Conservation (phyloP, 164 flowering plant species). For the Akebia trifoliata region DNA sequence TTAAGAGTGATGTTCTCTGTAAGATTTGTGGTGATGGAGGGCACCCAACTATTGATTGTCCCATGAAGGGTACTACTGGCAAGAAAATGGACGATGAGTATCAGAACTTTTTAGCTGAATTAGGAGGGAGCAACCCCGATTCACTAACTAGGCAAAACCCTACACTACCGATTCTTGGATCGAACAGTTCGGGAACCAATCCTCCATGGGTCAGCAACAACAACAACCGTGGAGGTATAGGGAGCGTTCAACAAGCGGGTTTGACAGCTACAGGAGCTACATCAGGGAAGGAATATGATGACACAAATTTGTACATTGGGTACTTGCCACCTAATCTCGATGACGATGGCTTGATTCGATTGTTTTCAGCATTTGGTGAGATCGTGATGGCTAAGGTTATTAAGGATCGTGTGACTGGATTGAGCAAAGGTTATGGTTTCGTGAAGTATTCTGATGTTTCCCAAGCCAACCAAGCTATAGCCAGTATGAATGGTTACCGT, state of each 20-base stretch:
- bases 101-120: conserved; percentile 85
- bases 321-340: conserved; percentile 87
- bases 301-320: conserved; percentile 87
- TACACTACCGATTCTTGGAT: conserved; percentile 40
- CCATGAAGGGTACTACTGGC: conserved; percentile 75
- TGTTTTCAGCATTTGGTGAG: conserved; percentile 79
- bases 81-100: conserved; percentile 98
- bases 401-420: conserved; percentile 66
- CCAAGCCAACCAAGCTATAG: conserved; percentile 80
- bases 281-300: conserved; percentile 68
- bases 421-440: conserved; percentile 97
- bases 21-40: conserved; percentile 97
- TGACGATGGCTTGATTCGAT: conserved; percentile 72
- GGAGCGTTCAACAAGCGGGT: conserved; percentile 43
- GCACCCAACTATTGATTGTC: conserved; percentile 96
- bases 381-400: conserved; percentile 95
- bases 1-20: conserved; percentile 89
- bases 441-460: conserved; percentile 81
- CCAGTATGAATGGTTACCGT: conserved; percentile 76
- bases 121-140: conserved; percentile 81
- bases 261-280: conserved; percentile 33
- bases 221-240: conserved; percentile 34
- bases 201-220: conserved; percentile 72
- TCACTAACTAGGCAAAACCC: conserved; percentile 46
- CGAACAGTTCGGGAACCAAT: conserved; percentile 52